These are phyloP conservation scores for Tylopilus rubrobrunneus DNA, from an alignment of 768 basidiomycete genomes.

Conservation along the genomic window DNA sequence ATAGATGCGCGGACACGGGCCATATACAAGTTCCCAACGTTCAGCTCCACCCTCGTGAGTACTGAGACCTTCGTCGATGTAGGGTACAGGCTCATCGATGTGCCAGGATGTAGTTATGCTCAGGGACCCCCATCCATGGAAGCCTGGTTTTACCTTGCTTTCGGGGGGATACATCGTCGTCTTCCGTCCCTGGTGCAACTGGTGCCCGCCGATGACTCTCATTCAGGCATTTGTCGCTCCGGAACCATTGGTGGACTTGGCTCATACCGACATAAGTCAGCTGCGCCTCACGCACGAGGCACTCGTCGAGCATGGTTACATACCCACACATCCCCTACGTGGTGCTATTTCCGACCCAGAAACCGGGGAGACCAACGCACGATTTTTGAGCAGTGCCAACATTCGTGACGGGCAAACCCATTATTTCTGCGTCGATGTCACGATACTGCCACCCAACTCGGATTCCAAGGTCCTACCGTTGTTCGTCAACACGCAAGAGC, in stretches of 20 bases:
- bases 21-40: slow-evolving; percentile 16
- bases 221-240: slow-evolving; percentile 19
- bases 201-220: slow-evolving; percentile 8
- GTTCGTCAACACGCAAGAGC: slow-evolving; percentile 8
- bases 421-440: slow-evolving; percentile 16
- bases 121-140: slow-evolving; percentile 1
- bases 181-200: slow-evolving; percentile 10
- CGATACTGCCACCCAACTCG: slow-evolving; percentile 3
- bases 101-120: slow-evolving; percentile 4
- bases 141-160: slow-evolving; percentile 11
- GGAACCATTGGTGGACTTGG: background rate
- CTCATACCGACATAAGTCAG: background rate
- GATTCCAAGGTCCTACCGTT: slow-evolving; percentile 10
- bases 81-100: background rate
- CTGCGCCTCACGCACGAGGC: slow-evolving; percentile 21
- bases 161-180: slow-evolving; percentile 12
- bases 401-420: background rate
- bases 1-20: slow-evolving; percentile 15
- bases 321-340: slow-evolving; percentile 12
- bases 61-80: background rate
- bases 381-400: slow-evolving; percentile 6
- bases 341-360: slow-evolving; percentile 8
- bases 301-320: slow-evolving; percentile 2
- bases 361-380: slow-evolving; percentile 11
- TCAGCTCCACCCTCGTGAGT: slow-evolving; percentile 15